Evolutionary conservation across 306 rosid species (phyloP), one percentile per base, ranked within the genome.

Genomic region (Prunus mume): DNA sequence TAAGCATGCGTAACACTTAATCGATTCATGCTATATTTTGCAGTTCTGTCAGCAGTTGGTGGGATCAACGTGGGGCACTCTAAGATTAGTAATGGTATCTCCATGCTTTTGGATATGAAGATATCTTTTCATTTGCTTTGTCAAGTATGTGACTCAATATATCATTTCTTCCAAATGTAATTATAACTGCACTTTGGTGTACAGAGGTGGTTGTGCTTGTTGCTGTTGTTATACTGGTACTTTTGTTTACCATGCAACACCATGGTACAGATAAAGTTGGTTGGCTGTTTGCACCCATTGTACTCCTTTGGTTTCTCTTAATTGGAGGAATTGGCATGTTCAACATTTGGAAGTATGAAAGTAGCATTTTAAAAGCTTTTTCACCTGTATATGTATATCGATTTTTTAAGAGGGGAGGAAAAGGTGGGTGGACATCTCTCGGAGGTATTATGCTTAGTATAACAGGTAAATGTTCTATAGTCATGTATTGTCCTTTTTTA

Each of bases 261-360:
- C 87, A 89, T 68, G 99, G 99, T 19, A 95, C 96, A 67, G 99
- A 95, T 77, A 92, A 73, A 89, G 97, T 95, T 76, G 89, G 97
- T 76, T 95, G 93, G 97, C 99, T 95, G 81, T 95, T 95, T 81
- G 99, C 99, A 71, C 98, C 97, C 67, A 77, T 95, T 55, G 93
- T 95, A 25, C 92, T 95, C 63, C 89, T 95, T 54, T 95, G 98
- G 99, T 88, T 95, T 85, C 92, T 95, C 73, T 66, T 92, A 60
- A 95, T 91, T 67, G 97, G 99, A 77, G 89, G 99, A 55, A 95
- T 95, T 30, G 99, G 99, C 74, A 80, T 88, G 68, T 95, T 69
- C 88, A 95, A 95, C 80, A 88, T 95, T 72, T 85, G 89, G 88
- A 91, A 92, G 79, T 73, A 90, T 55, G 93, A 91, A 76, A 86